Evolutionary conservation across 805 yeast genomes (phyloP), one percentile per base, ranked within the genome.

Genomic region (Cyberlindnera suaveolens): DNA sequence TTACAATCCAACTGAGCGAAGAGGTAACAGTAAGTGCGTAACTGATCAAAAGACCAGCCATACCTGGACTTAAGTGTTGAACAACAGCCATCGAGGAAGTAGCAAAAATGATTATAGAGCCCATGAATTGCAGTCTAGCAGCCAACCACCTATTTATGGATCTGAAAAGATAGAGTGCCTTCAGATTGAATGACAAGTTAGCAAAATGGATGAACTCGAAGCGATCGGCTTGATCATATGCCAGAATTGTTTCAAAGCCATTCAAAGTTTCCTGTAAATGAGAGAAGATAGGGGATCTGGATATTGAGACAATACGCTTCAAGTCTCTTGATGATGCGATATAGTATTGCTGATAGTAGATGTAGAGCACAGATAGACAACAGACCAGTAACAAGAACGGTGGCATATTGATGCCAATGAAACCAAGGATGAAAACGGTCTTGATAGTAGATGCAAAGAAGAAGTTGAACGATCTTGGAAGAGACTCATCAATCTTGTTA

Each of bases 181-280:
- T 75, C 82, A 90, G 77, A 60, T 91, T 90, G 54, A 74, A 74
- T 56, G 90, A 96, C 53, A 90, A 72, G 55, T 84, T 77, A 32
- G 71, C 64, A 53, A 76, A 74, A 58, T 84, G 84, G 58, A 77
- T 70, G 55, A 62, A 74, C 19, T 67, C 65, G 62, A 88, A 89
- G 44, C 95, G 69, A 5, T 67, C 71, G 23, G 63, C 63, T 50
- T 87, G 95, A n/a, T 72, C 67, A 56, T 74, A 90, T 0, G 96
- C 96, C 38, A 83, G 70, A 43, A 89, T 80, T 1, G 95, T 89
- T 38, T 79, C 78, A 18, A 82, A 76, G 11, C 96, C 96, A 29
- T 72, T 74, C 39, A 89, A 64, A 3, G 89, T 80, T 57, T 89
- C 96, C 57, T 85, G 90, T 49, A 89, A 72, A 51, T 84, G 88